Evolutionary conservation across 1,139 yeast species (phyloP).

Genomic region (Pichia cactophila): DNA sequence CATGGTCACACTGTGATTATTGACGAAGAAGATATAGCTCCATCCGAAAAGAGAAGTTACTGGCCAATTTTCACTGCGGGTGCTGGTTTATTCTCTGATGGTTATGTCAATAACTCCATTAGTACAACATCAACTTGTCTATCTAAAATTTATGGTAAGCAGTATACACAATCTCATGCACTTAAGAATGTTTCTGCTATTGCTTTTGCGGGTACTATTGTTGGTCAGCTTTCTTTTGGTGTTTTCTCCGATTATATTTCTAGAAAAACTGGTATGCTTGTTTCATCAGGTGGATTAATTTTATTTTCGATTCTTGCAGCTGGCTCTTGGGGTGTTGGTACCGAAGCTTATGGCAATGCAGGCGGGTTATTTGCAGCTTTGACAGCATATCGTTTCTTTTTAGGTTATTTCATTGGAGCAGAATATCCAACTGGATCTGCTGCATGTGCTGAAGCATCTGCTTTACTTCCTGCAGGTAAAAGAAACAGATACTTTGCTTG

Average conservation of each 20-base stretch:
- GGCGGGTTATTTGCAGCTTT: conserved; percentile 75
- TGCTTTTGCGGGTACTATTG: conserved; percentile 84
- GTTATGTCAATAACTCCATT: conserved; percentile 80
- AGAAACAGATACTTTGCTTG: conserved; percentile 85
- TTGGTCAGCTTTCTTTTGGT: conserved; percentile 81
- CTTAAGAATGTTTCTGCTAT: conserved; percentile 77
- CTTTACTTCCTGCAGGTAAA: conserved; percentile 65
- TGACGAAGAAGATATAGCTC: conserved; percentile 22
- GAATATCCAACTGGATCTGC: conserved; percentile 94
- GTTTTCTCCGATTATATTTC: conserved; percentile 69
- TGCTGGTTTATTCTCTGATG: conserved; percentile 87
- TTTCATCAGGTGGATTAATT: conserved; percentile 65
- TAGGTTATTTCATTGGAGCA: conserved; percentile 80
- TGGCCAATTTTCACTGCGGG: conserved; percentile 87
- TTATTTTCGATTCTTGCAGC: conserved; percentile 70
- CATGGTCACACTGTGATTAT: conserved; percentile 17
- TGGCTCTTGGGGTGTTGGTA: conserved; percentile 77
- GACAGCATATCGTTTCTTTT: conserved; percentile 76
- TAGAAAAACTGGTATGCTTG: conserved; percentile 74
- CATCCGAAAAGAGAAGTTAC: conserved; percentile 20
- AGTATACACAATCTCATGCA: conserved; percentile 57
- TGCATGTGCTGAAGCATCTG: conserved; percentile 89
- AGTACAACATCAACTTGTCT: conserved; percentile 70
- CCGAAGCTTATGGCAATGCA: conserved; percentile 35
- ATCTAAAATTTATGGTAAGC: conserved; percentile 51